Percentiles rank a stretch among this genome's conserved stretches.
These are phyloP conservation scores for Saccharomyces hybrid DNA, from an alignment of 1,139 yeast species.

Conservation along the genomic window DNA sequence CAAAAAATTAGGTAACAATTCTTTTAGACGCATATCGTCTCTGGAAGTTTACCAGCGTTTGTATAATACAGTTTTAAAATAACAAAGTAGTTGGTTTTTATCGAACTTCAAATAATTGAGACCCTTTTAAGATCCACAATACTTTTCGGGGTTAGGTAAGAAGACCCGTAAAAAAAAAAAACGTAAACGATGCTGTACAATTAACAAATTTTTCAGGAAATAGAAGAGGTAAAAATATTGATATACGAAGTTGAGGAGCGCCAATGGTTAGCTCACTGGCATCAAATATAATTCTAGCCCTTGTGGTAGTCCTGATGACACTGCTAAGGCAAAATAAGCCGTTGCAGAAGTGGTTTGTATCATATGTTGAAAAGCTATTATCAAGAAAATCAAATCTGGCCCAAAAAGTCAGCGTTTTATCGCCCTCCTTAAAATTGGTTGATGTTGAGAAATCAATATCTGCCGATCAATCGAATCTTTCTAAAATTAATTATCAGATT, in stretches of 20 bases:
- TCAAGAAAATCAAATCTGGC: not conserved
- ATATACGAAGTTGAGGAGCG: not conserved
- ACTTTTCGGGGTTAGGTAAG: not conserved
- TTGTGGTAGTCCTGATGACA: constrained; percentile 10
- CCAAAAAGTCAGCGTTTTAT: not conserved
- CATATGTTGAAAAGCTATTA: constrained; percentile 6
- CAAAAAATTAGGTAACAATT: constrained; percentile 2
- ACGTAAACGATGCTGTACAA: not conserved
- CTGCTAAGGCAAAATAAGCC: constrained; percentile 19
- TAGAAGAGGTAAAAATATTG: not conserved
- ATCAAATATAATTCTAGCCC: not conserved
- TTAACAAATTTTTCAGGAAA: not conserved
- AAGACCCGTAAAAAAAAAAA: not conserved
- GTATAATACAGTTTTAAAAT: not conserved
- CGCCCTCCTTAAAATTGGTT: not conserved
- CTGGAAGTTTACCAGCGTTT: not conserved
- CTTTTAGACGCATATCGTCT: not conserved
- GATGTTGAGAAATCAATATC: not conserved
- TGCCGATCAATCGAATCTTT: not conserved
- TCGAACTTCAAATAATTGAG: not conserved
- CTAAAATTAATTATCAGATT: not conserved
- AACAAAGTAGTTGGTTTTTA: not conserved
- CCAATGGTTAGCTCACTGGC: not conserved
- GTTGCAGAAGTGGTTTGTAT: constrained; percentile 17
- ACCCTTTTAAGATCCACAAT: not conserved